A percentile compares a stretch with the other conserved stretches of the same genome.
These are phyloP conservation scores for Sarcocystis neurona DNA, from an alignment of 169 alveolate species.

Conservation along the genomic window DNA sequence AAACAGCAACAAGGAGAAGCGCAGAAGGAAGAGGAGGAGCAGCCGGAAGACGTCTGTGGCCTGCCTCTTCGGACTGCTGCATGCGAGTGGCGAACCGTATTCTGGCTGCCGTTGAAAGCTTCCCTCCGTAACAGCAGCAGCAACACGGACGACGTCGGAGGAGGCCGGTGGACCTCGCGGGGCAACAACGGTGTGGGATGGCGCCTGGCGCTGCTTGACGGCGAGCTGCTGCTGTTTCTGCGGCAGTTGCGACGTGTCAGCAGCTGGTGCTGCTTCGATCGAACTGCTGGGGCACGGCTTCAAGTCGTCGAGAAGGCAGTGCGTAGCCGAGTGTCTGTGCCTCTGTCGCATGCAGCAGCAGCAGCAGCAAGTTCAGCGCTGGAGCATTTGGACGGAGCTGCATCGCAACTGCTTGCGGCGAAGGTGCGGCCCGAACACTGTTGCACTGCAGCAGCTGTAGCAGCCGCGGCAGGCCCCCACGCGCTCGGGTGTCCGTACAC, in stretches of 20 bases:
- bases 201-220: neutral
- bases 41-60: no score
- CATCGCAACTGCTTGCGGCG: neutral
- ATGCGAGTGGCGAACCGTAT: conserved; percentile 45
- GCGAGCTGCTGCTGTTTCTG: conserved; percentile 14
- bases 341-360: conserved; percentile 8
- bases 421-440: neutral
- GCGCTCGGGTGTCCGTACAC: neutral
- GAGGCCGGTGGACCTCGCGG: neutral
- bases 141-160: neutral
- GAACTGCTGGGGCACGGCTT: no score
- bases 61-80: no score
- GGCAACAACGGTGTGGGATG: neutral
- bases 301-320: no score
- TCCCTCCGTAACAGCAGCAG: conserved; percentile 9
- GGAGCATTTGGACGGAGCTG: no score
- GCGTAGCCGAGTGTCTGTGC: no score
- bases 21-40: no score
- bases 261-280: no score
- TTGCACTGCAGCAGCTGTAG: conserved; percentile 5
- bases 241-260: neutral
- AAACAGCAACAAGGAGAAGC: no score
- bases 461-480: neutral
- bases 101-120: conserved; percentile 59
- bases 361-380: conserved; percentile 30